Base-by-base conservation (phyloP, 2,329 filamentous ascomycete species). In the Aspergillus udagawae region DNA sequence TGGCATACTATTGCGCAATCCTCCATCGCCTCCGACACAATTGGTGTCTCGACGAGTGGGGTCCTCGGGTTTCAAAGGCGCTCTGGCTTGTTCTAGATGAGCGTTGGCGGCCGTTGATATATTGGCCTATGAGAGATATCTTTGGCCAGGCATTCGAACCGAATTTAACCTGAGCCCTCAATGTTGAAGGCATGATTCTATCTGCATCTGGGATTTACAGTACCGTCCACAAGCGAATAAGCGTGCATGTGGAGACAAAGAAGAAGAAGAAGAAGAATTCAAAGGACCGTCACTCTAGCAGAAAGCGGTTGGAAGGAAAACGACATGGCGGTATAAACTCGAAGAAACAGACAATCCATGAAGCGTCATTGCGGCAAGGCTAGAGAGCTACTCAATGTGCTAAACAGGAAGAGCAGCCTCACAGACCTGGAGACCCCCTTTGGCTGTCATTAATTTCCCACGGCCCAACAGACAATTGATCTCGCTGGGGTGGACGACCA, bases 31-130 rank as follows among this genome's bases (percentile, higher is more conserved):
- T 87, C 59, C 71, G 78, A 28, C 76, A 87, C 29, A 66, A 67
- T 5, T 91, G 88, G 88, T 90, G 86, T 83, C 74, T 89, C 9
- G 80, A 84, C 38, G 86, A 86, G 44, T 86, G 88, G 65, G 82
- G 86, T 20, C 80, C 82, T 17, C 81, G 85, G 55, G 86, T 90
- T 64, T 83, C 89, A 7, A 83, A 84, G 68, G 86, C 86, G 21
- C 79, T 89, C 23, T 73, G 71, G 69, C 56, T 61, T 35, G 57
- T 67, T 17, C 48, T 74, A 48, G 68, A 72, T 53, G 65, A 66
- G 35, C 56, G 64, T 49, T 73, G 70, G 69, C 70, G 65, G 54
- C 65, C 68, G 3, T 53, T 70, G 47, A 51, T 70, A 17, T 60
- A 67, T 23, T 68, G 65, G 65, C 67, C 69, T 7, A 72, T 74